Conservation (phyloP, 2,329 filamentous ascomycete species). For the Talaromyces piceae region DNA sequence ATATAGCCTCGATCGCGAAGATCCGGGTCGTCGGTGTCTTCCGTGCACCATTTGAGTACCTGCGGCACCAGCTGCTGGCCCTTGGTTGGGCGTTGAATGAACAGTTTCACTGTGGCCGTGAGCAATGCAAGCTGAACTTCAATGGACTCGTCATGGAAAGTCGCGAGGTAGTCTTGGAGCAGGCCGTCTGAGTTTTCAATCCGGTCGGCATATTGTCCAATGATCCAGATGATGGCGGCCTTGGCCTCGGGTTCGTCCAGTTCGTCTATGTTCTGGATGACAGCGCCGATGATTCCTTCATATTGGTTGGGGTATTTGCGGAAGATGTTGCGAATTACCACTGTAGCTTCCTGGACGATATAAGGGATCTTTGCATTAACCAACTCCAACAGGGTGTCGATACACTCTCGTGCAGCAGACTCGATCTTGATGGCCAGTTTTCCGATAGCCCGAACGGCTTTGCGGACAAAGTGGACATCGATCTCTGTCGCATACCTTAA, state of each 20-base stretch:
- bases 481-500: slow-evolving; percentile 83
- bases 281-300: slow-evolving; percentile 89
- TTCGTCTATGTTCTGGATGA: slow-evolving; percentile 94
- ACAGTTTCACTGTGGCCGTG: slow-evolving; percentile 94
- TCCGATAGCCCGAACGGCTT: slow-evolving; percentile 93
- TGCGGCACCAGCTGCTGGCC: slow-evolving; percentile 88
- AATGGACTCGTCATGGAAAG: slow-evolving; percentile 87
- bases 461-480: slow-evolving; percentile 96
- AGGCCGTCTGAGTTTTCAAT: slow-evolving; percentile 95
- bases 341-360: slow-evolving; percentile 97
- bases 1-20: slow-evolving; percentile 94
- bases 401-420: slow-evolving; percentile 81
- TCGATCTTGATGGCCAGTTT: slow-evolving; percentile 99
- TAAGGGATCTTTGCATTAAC: slow-evolving; percentile 98
- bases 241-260: slow-evolving; percentile 97
- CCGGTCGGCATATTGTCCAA: slow-evolving; percentile 92
- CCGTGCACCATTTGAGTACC: slow-evolving; percentile 96
- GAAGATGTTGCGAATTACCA: slow-evolving; percentile 98
- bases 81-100: slow-evolving; percentile 93
- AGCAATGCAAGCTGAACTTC: slow-evolving; percentile 92
- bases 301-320: slow-evolving; percentile 98
- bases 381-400: slow-evolving; percentile 83
- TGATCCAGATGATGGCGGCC: slow-evolving; percentile 98
- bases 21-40: slow-evolving; percentile 98
- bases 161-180: slow-evolving; percentile 89